A percentile compares a stretch with the other conserved stretches of the same genome.
These are phyloP conservation scores for Metschnikowia dekortorum DNA, from an alignment of 805 yeast genomes.

Conservation along the genomic window DNA sequence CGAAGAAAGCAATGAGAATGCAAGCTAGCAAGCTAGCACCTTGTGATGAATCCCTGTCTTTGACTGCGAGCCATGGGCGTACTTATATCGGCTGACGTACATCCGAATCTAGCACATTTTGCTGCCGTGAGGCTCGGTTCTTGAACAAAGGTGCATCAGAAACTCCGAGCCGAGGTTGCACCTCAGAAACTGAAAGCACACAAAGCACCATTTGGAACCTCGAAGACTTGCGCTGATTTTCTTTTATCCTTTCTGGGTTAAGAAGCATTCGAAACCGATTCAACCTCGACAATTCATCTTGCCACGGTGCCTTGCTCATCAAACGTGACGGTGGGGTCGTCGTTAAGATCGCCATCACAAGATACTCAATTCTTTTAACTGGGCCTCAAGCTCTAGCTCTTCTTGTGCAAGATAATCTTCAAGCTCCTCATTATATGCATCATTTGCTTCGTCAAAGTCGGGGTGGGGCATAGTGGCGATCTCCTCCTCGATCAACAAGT, in stretches of 20 bases:
- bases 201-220: not conserved
- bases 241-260: not conserved
- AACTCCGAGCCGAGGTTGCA: no score
- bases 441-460: not conserved
- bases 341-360: not conserved
- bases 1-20: not conserved
- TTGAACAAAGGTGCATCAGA: no score
- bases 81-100: no score
- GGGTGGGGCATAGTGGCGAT: not conserved
- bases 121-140: no score
- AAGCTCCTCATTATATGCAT: constrained; percentile 11
- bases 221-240: not conserved
- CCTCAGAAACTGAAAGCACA: not conserved
- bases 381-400: constrained; percentile 18
- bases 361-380: constrained; percentile 9
- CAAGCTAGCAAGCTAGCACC: not conserved
- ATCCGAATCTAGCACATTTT: no score
- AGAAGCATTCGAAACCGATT: not conserved
- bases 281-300: no score
- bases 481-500: constrained; percentile 9
- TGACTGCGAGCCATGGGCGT: no score
- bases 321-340: not conserved
- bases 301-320: not conserved
- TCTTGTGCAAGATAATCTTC: constrained; percentile 14
- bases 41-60: not conserved